Percentiles rank a stretch among this genome's conserved stretches.
Evolutionary conservation across 768 basidiomycete genomes (phyloP).

Genomic region (Suillus placidus): DNA sequence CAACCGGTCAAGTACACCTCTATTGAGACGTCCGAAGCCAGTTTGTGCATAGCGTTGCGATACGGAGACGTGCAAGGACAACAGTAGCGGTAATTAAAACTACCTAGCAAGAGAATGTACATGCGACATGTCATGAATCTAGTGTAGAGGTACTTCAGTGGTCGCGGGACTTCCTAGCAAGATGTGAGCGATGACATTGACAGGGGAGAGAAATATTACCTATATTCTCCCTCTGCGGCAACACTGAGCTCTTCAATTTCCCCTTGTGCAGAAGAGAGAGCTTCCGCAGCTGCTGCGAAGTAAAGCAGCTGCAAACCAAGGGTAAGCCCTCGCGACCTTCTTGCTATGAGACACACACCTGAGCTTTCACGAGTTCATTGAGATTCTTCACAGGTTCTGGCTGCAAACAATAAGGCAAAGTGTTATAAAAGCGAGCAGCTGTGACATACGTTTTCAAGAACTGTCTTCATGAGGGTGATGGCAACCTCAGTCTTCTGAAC

Average conservation of each 20-base stretch:
- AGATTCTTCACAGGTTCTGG: conserved; percentile 96
- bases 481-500: conserved; percentile 98
- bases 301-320: conserved; percentile 56
- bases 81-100: neutral
- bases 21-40: neutral
- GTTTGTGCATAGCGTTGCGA: neutral
- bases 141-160: conserved; percentile 64
- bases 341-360: conserved; percentile 43
- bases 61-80: neutral
- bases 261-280: conserved; percentile 79
- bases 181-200: conserved; percentile 1
- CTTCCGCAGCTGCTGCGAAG: conserved; percentile 77
- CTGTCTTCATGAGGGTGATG: conserved; percentile 96
- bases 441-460: conserved; percentile 88
- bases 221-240: conserved; percentile 94
- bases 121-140: conserved; percentile 9
- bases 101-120: neutral
- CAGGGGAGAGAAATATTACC: conserved; percentile 45
- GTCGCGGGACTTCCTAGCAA: conserved; percentile 81
- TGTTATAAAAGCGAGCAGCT: neutral
- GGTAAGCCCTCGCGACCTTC: neutral
- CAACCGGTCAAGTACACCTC: neutral
- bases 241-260: conserved; percentile 93
- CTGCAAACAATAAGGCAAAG: conserved; percentile 41
- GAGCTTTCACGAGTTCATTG: conserved; percentile 90